phyloP scores from a whole-genome alignment of 2,329 filamentous ascomycete species.

The Aspergillus sp. region DNA sequence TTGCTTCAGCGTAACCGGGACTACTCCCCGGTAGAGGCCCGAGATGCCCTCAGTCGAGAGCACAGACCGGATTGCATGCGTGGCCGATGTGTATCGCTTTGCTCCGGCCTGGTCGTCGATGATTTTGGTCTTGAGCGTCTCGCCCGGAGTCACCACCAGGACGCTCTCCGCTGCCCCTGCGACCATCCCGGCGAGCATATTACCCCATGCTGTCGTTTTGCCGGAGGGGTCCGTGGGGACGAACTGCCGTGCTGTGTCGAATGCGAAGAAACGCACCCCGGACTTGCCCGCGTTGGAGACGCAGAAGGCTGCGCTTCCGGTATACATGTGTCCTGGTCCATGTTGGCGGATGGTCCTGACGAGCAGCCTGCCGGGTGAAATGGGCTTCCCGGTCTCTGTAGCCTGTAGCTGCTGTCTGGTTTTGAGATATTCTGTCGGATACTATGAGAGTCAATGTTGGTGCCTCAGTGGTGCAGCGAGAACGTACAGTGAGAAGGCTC shows the following conservation, averaged over 20 bases:
- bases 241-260: constrained; percentile 12
- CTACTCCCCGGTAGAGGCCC: constrained; percentile 58
- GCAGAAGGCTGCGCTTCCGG: constrained; percentile 17
- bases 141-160: constrained; percentile 63
- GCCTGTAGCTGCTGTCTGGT: constrained; percentile 17
- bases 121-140: constrained; percentile 65
- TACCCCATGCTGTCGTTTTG: constrained; percentile 51
- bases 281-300: constrained; percentile 20
- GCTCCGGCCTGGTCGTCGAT: constrained; percentile 54
- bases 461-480: neutral
- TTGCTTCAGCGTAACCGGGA: constrained; percentile 61
- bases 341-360: constrained; percentile 10
- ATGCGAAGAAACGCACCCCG: constrained; percentile 18
- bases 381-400: neutral
- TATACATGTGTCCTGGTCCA: constrained; percentile 14
- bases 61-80: constrained; percentile 52
- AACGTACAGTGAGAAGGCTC: constrained; percentile 15
- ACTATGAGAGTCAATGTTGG: constrained; percentile 1
- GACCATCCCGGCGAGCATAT: constrained; percentile 60
- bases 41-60: constrained; percentile 53
- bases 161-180: constrained; percentile 61
- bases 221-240: constrained; percentile 12
- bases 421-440: constrained; percentile 20
- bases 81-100: constrained; percentile 48
- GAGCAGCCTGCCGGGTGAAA: neutral